Conservation (phyloP, 106 monocot genomes). For the Dioscorea alata region DNA sequence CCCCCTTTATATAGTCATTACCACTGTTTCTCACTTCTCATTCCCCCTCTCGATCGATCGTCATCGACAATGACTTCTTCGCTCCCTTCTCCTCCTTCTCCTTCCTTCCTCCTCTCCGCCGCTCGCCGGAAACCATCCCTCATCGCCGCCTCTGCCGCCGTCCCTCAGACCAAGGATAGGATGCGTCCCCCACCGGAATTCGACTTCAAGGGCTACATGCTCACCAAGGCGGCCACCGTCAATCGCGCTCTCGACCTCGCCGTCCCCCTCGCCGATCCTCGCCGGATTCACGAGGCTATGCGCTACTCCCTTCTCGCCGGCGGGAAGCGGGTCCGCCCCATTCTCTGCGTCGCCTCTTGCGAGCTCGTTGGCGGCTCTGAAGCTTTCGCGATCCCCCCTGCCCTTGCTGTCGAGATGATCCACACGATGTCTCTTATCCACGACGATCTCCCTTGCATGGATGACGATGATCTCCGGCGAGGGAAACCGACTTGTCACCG, state of each 20-base stretch:
- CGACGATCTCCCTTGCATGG: conserved; percentile 79
- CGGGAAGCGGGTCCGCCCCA: conserved; percentile 65
- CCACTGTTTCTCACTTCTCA: too few species aligned
- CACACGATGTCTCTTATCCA: conserved; percentile 77
- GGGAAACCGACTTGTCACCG: conserved; percentile 52
- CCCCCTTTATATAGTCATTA: too few species aligned
- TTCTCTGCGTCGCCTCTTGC: conserved; percentile 53
- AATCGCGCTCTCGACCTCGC: conserved; percentile 40
- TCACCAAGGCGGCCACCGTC: conserved; percentile 28
- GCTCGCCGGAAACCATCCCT: not conserved
- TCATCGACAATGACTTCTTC: not conserved
- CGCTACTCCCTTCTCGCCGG: conserved; percentile 63
- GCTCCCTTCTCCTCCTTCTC: not conserved
- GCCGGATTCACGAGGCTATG: conserved; percentile 58
- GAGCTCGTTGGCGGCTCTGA: conserved; percentile 40
- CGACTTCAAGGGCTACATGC: conserved; percentile 55
- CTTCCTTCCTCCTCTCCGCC: not conserved
- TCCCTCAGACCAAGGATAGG: not conserved
- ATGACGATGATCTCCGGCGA: conserved; percentile 65
- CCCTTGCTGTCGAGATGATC: conserved; percentile 58
- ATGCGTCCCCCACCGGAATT: conserved; percentile 9
- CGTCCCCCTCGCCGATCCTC: conserved; percentile 25
- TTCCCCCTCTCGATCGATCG: too few species aligned
- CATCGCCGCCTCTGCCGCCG: not conserved
- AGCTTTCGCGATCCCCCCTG: conserved; percentile 31